Base-by-base conservation (phyloP, 31 red algal genomes). In the Endocladia muricata region DNA sequence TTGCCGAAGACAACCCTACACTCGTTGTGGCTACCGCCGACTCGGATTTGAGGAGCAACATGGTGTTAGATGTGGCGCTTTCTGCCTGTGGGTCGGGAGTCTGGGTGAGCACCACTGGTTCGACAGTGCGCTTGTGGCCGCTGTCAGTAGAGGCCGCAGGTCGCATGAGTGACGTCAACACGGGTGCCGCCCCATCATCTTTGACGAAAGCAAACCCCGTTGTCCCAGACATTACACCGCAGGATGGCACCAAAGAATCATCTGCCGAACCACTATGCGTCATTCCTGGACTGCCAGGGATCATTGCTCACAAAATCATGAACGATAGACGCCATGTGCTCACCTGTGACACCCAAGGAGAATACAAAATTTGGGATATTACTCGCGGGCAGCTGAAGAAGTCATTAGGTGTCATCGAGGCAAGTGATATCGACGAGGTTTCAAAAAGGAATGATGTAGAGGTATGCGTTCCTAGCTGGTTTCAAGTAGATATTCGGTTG, bases 381-480 rank as follows among this genome's bases (percentile, higher is more conserved):
- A 88, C 88, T 17, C 40, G 59, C 22, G 92, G 84, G 4, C 52
- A 56, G 3, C 36, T 88, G 33, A 40, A 52, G 17, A 68, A 88
- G 39, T 38, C 81, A 39, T 37, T 78, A 13, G 78, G 78, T 60
- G 43, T 62, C 19, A 67, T 72, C 29, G 43, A 70, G 39, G 72
- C 61, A 30, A 21, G 29, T 1, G 71, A 76, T 44, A 77, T 97
- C 61, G 94, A 97, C 25, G 82, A 94, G 19, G 83, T 97, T 52
- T 70, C 73, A 7, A 78, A 80, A 61, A 41, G 52, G 54, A 37
- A 90, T 19, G 94, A 97, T 13, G 29, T 86, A 41, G 77, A 87
- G 70, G 94, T 97, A 25, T 79, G 74, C 21, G 90, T 97, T 4
- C 94, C 90, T 30, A 90, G 90, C 44, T 97, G 94, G 94, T 97